Evolutionary conservation across 2,329 filamentous ascomycete genomes (phyloP), one percentile per base, ranked within the genome.

Genomic region (Ploettnerulaceae sp.): DNA sequence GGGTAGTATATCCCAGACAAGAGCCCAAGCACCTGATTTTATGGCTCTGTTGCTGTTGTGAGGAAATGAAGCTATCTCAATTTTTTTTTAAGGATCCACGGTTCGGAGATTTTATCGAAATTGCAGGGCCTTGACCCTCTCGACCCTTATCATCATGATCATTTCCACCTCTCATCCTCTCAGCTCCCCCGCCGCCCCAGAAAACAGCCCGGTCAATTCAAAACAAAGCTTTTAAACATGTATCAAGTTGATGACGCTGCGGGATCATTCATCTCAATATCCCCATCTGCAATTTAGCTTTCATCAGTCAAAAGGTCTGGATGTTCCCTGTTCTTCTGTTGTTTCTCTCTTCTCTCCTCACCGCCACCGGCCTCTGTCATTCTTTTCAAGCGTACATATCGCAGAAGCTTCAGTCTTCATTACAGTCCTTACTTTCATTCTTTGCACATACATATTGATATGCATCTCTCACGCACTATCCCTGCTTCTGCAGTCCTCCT

Each of bases 331-430:
- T 44, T 38, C 18, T 39, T 35, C 17, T 32, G 18, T 21, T 9
- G 14, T 38, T 39, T 51, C 41, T 35, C 28, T 44, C 33, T 39
- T 40, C 28, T 36, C 34, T 48, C 18, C 25, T 28, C 7, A 12
- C 12, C 25, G 25, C 38, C 47, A 14, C 25, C 41, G 22, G 49
- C 39, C 49, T 28, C 34, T 38, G 37, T 45, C 49, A 47, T 46
- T 51, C 47, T 48, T 45, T 51, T 51, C 35, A 39, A 35, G n/a
- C 44, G 34, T 44, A 25, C 29, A 17, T 18, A 24, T 35, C 43
- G 22, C 20, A 52, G 54, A 57, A 56, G 55, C 52, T 39, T 48
- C 35, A 52, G 56, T 49, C 55, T 60, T 59, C 54, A 43, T 57
- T 32, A 50, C 52, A 42, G 34, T 58, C 55, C 11, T 54, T 59